Percentiles rank a stretch among this genome's conserved stretches.
phyloP scores from a whole-genome alignment of 306 rosid genomes.

The Parietaria judaica region DNA sequence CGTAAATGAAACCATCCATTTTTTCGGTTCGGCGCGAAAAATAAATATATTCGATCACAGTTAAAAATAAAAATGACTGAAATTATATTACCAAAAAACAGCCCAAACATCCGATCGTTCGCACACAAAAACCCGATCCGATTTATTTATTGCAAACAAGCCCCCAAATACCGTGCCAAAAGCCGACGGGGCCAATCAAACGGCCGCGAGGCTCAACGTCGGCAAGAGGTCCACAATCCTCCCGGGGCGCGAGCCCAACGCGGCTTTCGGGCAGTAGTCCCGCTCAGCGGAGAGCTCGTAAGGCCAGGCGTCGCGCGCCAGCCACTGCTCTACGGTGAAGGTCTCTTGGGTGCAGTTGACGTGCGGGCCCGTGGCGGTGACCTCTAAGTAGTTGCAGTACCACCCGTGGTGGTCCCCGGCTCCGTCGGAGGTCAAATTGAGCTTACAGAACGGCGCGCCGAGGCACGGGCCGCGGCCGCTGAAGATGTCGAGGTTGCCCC shows the following conservation, averaged over 20 bases:
- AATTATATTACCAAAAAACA: too few species aligned
- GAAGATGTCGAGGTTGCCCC: constrained; percentile 85
- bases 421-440: constrained; percentile 78
- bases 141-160: too few species aligned
- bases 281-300: constrained; percentile 45
- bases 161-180: too few species aligned
- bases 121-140: too few species aligned
- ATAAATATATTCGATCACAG: too few species aligned
- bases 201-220: too few species aligned
- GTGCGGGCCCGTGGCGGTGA: constrained; percentile 61
- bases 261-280: constrained; percentile 25
- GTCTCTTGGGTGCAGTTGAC: constrained; percentile 26
- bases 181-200: too few species aligned
- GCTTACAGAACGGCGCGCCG: constrained; percentile 48
- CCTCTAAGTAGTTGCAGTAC: constrained; percentile 82
- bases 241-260: neutral
- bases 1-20: too few species aligned
- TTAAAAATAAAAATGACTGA: too few species aligned
- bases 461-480: constrained; percentile 70
- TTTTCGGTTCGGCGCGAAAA: too few species aligned
- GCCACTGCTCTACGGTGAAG: constrained; percentile 77
- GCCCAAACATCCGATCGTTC: too few species aligned
- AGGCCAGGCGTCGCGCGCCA: constrained; percentile 60
- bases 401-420: constrained; percentile 70
- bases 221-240: too few species aligned